phyloP scores from a whole-genome alignment of 768 basidiomycete species.

The Mycena kentingensis region DNA sequence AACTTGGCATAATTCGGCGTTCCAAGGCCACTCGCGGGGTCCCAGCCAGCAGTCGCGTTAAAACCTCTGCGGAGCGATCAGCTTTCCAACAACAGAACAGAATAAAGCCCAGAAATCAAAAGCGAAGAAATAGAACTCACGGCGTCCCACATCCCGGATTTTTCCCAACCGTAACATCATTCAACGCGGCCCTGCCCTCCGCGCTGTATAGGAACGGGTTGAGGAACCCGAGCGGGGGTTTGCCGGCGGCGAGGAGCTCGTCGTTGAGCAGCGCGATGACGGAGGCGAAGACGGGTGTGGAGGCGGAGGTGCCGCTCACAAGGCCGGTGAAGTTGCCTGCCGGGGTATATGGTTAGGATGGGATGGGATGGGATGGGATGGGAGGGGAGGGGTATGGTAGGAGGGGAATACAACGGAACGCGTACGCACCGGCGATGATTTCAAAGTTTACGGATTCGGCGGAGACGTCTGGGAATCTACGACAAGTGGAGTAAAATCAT shows the following conservation, averaged over 20 bases:
- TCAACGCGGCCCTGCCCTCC: constrained; percentile 25
- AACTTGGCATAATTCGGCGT: constrained; percentile 14
- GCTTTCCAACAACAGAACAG: no score
- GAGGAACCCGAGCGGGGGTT: constrained; percentile 11
- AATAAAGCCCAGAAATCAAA: neutral
- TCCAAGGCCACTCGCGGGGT: constrained; percentile 9
- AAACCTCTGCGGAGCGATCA: neutral
- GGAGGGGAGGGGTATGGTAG: neutral
- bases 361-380: no score
- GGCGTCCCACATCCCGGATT: constrained; percentile 14
- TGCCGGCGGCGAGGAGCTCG: constrained; percentile 11
- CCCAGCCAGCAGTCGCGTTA: constrained; percentile 13
- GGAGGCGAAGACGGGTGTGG: constrained; percentile 46
- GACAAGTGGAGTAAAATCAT: neutral
- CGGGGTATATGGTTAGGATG: neutral
- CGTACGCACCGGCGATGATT: constrained; percentile 6
- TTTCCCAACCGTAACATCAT: constrained; percentile 34
- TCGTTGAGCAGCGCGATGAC: constrained; percentile 39
- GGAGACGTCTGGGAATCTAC: constrained; percentile 18
- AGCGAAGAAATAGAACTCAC: neutral
- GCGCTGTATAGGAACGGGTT: constrained; percentile 24
- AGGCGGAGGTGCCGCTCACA: constrained; percentile 45
- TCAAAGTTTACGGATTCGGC: constrained; percentile 15
- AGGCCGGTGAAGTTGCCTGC: constrained; percentile 4
- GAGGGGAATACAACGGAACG: neutral